Percentiles rank a stretch among this genome's conserved stretches.
phyloP scores from a whole-genome alignment of 2,329 filamentous ascomycete species.

The Cladosporium halotolerans region DNA sequence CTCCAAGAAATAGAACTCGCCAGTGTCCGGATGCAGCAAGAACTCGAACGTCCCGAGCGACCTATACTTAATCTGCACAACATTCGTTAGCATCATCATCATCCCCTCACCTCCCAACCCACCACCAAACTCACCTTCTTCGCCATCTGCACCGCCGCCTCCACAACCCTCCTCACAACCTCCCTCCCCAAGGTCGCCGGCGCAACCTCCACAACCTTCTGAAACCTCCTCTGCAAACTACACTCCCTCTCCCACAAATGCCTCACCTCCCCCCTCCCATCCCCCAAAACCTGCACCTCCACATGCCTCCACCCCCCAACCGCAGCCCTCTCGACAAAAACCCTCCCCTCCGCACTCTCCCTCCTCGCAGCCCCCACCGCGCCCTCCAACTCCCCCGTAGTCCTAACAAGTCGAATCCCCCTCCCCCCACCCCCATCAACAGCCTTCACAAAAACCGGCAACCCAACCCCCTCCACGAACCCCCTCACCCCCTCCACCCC shows the following conservation, averaged over 20 bases:
- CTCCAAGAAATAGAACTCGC: conserved; percentile 54
- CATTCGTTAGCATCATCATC: not conserved
- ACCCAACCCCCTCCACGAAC: conserved; percentile 55
- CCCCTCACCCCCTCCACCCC: conserved; percentile 39
- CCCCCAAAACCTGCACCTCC: conserved; percentile 56
- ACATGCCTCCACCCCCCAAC: conserved; percentile 56
- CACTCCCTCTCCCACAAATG: conserved; percentile 58
- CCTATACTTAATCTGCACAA: conserved; percentile 44
- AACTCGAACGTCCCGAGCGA: conserved; percentile 62
- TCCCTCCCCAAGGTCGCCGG: conserved; percentile 44
- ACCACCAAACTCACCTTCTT: conserved; percentile 30
- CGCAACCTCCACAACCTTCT: conserved; percentile 56
- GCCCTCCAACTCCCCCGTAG: conserved; percentile 39
- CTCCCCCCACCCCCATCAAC: conserved; percentile 57
- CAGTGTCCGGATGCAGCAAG: conserved; percentile 45
- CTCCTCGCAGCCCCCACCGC: conserved; percentile 47
- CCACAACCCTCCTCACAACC: conserved; percentile 45
- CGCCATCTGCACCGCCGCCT: conserved; percentile 50
- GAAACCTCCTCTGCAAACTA: conserved; percentile 54
- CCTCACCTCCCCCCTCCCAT: conserved; percentile 45
- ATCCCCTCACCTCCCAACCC: not conserved
- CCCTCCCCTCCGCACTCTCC: conserved; percentile 52
- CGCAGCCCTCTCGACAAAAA: conserved; percentile 58
- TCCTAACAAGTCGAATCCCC: conserved; percentile 51
- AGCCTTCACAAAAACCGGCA: conserved; percentile 58